Percentiles rank a stretch among this genome's conserved stretches.
Conservation (phyloP, 306 rosid species). For the Benincasa hispida region DNA sequence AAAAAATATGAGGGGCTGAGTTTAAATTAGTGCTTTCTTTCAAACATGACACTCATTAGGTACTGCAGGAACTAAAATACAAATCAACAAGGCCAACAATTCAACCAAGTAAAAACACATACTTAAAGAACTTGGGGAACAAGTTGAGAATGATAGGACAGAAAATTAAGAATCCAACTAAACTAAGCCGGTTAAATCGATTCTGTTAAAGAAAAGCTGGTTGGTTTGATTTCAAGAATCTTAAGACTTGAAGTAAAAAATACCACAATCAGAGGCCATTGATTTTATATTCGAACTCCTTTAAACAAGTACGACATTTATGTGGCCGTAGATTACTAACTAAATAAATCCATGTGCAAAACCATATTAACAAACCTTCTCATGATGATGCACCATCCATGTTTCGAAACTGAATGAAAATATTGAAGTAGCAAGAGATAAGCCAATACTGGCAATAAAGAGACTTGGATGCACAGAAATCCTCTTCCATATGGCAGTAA, state of each 20-base stretch:
- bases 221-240: not conserved
- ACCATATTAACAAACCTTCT: conserved; percentile 34
- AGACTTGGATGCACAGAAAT: conserved; percentile 41
- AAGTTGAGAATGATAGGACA: not conserved
- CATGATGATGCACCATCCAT: conserved; percentile 84
- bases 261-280: not conserved
- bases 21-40: not conserved
- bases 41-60: not conserved
- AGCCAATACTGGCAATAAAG: conserved; percentile 41
- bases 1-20: not conserved
- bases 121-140: not conserved
- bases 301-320: not conserved
- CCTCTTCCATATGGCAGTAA: conserved; percentile 68
- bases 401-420: conserved; percentile 74
- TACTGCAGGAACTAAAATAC: not conserved
- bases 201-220: not conserved
- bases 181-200: not conserved
- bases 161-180: not conserved
- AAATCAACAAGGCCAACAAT: not conserved
- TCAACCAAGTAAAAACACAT: not conserved
- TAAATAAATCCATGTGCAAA: not conserved
- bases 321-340: not conserved
- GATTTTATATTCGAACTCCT: not conserved
- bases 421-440: conserved; percentile 54
- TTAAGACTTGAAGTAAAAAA: not conserved